These are phyloP conservation scores for Chimonanthus praecox DNA, from an alignment of 164 flowering plant genomes.

Conservation along the genomic window DNA sequence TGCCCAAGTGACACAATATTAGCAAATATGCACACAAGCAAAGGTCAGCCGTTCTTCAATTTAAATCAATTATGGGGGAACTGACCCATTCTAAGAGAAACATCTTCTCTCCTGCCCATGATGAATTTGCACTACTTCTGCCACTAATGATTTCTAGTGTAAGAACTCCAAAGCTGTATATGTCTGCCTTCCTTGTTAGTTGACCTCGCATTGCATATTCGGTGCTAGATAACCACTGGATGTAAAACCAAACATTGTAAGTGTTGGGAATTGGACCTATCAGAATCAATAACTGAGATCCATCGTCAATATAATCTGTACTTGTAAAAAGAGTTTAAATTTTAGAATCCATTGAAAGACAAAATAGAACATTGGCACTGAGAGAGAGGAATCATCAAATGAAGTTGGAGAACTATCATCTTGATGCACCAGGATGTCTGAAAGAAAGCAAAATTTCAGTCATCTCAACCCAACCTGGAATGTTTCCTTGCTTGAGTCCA, in stretches of 20 bases:
- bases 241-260: conserved; percentile 4
- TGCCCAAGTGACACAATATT: background rate
- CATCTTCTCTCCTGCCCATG: conserved; percentile 41
- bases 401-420: background rate
- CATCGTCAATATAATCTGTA: background rate
- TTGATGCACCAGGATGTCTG: background rate
- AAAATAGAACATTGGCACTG: background rate
- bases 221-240: conserved; percentile 90
- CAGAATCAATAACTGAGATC: background rate
- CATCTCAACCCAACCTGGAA: conserved; percentile 1
- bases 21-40: background rate
- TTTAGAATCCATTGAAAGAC: background rate
- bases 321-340: background rate
- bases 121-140: conserved; percentile 43
- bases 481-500: background rate
- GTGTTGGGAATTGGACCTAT: background rate
- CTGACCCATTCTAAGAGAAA: conserved; percentile 60
- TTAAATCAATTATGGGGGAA: background rate
- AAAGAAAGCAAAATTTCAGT: background rate
- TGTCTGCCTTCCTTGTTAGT: conserved; percentile 74
- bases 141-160: conserved; percentile 69
- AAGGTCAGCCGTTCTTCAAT: background rate
- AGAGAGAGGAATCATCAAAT: background rate
- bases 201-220: conserved; percentile 78
- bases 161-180: conserved; percentile 80